phyloP scores from a whole-genome alignment of 1,284 basidiomycete genomes.

The Leucoagaricus sp. region DNA sequence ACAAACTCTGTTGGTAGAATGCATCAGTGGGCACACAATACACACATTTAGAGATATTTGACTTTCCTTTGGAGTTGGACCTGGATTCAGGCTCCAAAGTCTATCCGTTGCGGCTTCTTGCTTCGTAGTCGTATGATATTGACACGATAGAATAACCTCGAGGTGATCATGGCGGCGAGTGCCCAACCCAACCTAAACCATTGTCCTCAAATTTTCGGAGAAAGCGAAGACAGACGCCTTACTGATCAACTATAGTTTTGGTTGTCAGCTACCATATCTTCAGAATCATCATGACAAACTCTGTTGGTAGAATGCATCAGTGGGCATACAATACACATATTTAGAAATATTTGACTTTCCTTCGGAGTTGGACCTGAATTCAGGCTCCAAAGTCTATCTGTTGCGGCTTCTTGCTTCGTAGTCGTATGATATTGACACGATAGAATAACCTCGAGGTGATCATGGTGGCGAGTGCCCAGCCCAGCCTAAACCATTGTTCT shows the following conservation, averaged over 20 bases:
- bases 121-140: neutral
- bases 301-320: no score
- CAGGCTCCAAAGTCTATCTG: no score
- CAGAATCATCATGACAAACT: no score
- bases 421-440: neutral
- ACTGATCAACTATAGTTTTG: constrained; percentile 5
- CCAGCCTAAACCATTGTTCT: neutral
- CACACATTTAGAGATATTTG: no score
- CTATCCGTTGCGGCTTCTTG: neutral
- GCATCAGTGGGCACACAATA: no score
- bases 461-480: constrained; percentile 5
- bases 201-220: no score
- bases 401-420: neutral
- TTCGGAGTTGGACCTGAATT: no score
- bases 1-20: no score
- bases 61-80: no score
- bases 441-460: constrained; percentile 12
- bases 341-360: no score
- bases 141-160: constrained; percentile 6
- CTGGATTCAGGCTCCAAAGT: neutral
- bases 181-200: constrained; percentile 4
- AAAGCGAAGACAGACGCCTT: neutral
- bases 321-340: no score
- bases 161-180: constrained; percentile 9
- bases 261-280: neutral